Conservation (phyloP, 345 rosid genomes). For the Bruguiera gymnorhiza region DNA sequence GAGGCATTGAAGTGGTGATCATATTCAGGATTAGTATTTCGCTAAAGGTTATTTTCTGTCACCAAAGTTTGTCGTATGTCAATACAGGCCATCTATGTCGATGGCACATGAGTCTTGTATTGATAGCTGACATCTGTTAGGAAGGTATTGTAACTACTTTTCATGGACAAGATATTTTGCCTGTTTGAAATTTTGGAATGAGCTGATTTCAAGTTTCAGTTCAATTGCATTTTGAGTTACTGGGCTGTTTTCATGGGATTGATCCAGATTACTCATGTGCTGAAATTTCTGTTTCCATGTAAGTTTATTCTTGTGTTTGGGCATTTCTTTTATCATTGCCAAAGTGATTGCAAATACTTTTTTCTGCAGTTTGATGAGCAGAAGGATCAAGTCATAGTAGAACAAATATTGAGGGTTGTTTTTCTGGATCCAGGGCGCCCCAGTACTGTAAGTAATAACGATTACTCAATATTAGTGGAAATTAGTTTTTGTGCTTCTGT, state of each 20-base stretch:
- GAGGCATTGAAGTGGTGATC: too few relatives aligned
- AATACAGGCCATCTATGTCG: too few relatives aligned
- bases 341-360: conserved; percentile 4
- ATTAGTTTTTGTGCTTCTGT: not conserved
- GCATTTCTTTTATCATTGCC: not conserved
- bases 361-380: conserved; percentile 83
- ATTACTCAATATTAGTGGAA: not conserved
- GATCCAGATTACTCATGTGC: not conserved
- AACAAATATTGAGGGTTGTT: conserved; percentile 79
- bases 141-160: too few relatives aligned
- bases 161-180: too few relatives aligned
- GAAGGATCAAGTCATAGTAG: conserved; percentile 72
- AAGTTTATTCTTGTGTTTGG: not conserved
- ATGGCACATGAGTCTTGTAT: too few relatives aligned
- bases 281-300: not conserved
- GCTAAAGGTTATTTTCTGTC: too few relatives aligned
- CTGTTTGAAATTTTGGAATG: too few relatives aligned
- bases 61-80: too few relatives aligned
- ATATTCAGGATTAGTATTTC: too few relatives aligned
- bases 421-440: conserved; percentile 81
- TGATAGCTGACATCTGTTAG: too few relatives aligned
- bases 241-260: not conserved
- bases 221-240: not conserved
- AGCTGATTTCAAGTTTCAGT: too few relatives aligned
- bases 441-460: conserved; percentile 57